Evolutionary conservation across 1,139 yeast species (phyloP).

Genomic region (Geotrichum klebahnii): DNA sequence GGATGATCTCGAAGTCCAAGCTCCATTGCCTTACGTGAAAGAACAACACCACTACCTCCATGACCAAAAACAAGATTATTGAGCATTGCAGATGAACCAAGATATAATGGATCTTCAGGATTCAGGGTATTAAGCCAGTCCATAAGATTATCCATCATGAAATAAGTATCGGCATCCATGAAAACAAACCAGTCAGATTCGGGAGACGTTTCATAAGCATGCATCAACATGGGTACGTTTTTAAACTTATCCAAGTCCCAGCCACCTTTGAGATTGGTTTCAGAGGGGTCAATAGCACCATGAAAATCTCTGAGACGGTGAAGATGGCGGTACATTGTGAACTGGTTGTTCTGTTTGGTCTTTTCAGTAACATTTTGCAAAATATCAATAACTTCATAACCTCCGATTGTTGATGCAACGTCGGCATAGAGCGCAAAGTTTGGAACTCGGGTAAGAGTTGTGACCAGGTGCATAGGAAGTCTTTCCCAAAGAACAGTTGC

Average conservation of each 20-base stretch:
- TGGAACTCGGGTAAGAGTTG: constrained; percentile 39
- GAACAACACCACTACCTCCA: constrained; percentile 41
- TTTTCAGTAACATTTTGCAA: constrained; percentile 33
- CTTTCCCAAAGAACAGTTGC: constrained; percentile 39
- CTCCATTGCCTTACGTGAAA: constrained; percentile 37
- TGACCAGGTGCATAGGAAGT: constrained; percentile 38
- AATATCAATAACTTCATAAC: constrained; percentile 37
- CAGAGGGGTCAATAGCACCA: constrained; percentile 22
- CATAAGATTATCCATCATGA: constrained; percentile 35
- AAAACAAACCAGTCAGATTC: constrained; percentile 39
- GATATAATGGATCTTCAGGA: constrained; percentile 33
- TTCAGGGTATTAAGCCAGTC: constrained; percentile 31
- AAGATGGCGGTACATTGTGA: constrained; percentile 34
- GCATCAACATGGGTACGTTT: constrained; percentile 40
- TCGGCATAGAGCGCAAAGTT: constrained; percentile 40
- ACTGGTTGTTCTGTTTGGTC: constrained; percentile 27
- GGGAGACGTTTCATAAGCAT: constrained; percentile 37
- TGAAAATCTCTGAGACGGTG: constrained; percentile 30
- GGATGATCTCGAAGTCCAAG: constrained; percentile 26
- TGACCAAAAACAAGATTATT: constrained; percentile 35
- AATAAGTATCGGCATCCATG: constrained; percentile 41
- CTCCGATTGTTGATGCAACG: constrained; percentile 35
- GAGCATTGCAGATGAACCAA: constrained; percentile 35
- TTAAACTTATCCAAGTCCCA: constrained; percentile 42
- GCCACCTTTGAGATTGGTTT: constrained; percentile 25